Evolutionary conservation across 805 yeast genomes (phyloP).

Genomic region (Yarrowia sp.): DNA sequence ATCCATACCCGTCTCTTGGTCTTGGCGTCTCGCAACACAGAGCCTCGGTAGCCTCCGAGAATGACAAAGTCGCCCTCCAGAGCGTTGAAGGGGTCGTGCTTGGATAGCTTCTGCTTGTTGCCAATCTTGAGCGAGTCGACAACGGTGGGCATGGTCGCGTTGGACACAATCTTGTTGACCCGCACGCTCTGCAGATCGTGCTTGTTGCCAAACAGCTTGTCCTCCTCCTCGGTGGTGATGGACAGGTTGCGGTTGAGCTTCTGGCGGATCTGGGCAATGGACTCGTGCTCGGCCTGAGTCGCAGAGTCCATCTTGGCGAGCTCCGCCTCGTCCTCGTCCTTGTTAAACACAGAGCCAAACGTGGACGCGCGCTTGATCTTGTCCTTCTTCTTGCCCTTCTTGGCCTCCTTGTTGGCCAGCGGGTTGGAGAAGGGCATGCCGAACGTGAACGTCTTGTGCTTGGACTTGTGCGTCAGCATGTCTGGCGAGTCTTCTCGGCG

Average conservation of each 20-base stretch:
- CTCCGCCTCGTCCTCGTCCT: background rate
- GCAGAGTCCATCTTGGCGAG: conserved; percentile 12
- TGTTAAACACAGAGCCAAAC: background rate
- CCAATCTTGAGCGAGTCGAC: conserved; percentile 48
- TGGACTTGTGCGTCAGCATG: conserved; percentile 13
- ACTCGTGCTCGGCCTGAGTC: conserved; percentile 14
- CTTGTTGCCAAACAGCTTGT: conserved; percentile 46
- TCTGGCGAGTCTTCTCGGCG: conserved; percentile 2
- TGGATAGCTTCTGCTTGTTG: conserved; percentile 35
- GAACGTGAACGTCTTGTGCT: conserved; percentile 39
- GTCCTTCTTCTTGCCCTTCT: conserved; percentile 28
- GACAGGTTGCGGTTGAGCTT: conserved; percentile 25
- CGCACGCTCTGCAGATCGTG: conserved; percentile 63
- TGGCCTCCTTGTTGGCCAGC: conserved; percentile 32
- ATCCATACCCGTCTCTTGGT: conserved; percentile 77
- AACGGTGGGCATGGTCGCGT: conserved; percentile 63
- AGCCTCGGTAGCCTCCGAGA: conserved; percentile 88
- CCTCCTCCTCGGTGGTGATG: conserved; percentile 35
- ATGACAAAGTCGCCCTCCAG: conserved; percentile 77
- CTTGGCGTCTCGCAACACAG: conserved; percentile 61
- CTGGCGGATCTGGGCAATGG: conserved; percentile 29
- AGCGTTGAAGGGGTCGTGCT: conserved; percentile 38
- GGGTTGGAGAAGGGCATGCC: conserved; percentile 59
- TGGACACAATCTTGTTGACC: conserved; percentile 49
- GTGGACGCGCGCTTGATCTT: background rate